Percentiles rank a stretch among this genome's conserved stretches.
Evolutionary conservation across 2,329 filamentous ascomycete species (phyloP).

Genomic region (Polytolypa hystricis): DNA sequence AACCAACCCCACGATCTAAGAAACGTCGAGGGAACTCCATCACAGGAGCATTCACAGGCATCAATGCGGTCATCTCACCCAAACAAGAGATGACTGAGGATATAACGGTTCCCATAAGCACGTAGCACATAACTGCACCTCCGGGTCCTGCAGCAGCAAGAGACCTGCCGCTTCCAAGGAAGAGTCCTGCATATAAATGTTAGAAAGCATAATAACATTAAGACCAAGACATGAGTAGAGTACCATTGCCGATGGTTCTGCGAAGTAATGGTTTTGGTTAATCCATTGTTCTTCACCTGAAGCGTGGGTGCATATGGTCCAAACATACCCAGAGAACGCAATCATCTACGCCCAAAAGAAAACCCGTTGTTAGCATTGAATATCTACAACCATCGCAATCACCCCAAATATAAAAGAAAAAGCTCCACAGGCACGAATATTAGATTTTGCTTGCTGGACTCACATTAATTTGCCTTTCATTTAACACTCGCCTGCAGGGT

Average conservation of each 20-base stretch:
- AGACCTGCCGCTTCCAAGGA: conserved; percentile 31
- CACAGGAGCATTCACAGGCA: conserved; percentile 31
- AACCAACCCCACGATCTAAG: conserved; percentile 34
- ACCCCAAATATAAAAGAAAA: too few relatives aligned
- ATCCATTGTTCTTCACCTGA: too few relatives aligned
- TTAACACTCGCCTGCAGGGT: conserved; percentile 27
- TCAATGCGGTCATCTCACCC: conserved; percentile 33
- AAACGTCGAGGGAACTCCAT: conserved; percentile 31
- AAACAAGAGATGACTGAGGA: conserved; percentile 34
- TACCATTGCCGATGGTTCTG: conserved; percentile 33
- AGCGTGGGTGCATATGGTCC: too few relatives aligned
- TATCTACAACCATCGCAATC: not conserved
- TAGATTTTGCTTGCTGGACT: too few relatives aligned
- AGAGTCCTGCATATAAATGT: conserved; percentile 23
- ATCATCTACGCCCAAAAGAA: conserved; percentile 37
- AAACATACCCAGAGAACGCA: conserved; percentile 32
- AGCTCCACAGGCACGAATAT: too few relatives aligned
- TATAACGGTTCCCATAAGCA: conserved; percentile 35
- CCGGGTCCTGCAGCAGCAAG: conserved; percentile 32
- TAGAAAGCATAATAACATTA: conserved; percentile 2
- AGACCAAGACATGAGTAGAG: not conserved
- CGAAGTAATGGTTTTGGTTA: too few relatives aligned
- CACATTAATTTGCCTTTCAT: conserved; percentile 32
- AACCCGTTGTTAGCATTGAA: not conserved
- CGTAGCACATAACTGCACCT: conserved; percentile 30